Conservation (phyloP, 495 filamentous ascomycete species). For the Aspergillus sparsus region DNA sequence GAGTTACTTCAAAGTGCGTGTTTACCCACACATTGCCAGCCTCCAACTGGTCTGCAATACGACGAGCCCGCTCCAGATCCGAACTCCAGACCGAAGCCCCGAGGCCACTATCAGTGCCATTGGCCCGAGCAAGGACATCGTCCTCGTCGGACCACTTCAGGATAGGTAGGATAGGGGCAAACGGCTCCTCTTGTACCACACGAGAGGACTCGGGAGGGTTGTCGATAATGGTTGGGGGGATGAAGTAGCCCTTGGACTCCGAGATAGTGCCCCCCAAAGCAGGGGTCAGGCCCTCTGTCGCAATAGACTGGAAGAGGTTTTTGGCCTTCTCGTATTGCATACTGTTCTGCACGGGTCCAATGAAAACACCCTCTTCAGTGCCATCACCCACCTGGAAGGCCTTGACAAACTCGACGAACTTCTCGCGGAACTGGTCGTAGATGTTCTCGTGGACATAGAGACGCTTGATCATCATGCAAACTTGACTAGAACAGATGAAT, state of each 20-base stretch:
- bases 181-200: slow-evolving; percentile 46
- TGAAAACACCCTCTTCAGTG: slow-evolving; percentile 39
- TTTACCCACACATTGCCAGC: slow-evolving; percentile 61
- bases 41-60: slow-evolving; percentile 52
- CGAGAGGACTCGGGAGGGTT: slow-evolving; percentile 52
- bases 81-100: slow-evolving; percentile 55
- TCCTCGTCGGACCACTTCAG: slow-evolving; percentile 52
- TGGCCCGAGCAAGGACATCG: slow-evolving; percentile 55
- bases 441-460: slow-evolving; percentile 67
- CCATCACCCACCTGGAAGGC: slow-evolving; percentile 46
- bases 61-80: slow-evolving; percentile 47
- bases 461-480: slow-evolving; percentile 61
- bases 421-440: slow-evolving; percentile 59
- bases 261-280: slow-evolving; percentile 27
- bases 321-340: slow-evolving; percentile 57
- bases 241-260: slow-evolving; percentile 47
- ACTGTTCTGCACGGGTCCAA: slow-evolving; percentile 60
- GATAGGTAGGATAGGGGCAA: slow-evolving; percentile 55
- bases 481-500: slow-evolving; percentile 54
- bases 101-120: slow-evolving; percentile 53
- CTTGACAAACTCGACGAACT: slow-evolving; percentile 56
- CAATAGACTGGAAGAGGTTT: slow-evolving; percentile 44
- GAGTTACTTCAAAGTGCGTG: slow-evolving; percentile 43
- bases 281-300: slow-evolving; percentile 44
- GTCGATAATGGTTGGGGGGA: slow-evolving; percentile 56